These are phyloP conservation scores for Tricholomella constricta DNA, from an alignment of 768 basidiomycete species.

Conservation along the genomic window DNA sequence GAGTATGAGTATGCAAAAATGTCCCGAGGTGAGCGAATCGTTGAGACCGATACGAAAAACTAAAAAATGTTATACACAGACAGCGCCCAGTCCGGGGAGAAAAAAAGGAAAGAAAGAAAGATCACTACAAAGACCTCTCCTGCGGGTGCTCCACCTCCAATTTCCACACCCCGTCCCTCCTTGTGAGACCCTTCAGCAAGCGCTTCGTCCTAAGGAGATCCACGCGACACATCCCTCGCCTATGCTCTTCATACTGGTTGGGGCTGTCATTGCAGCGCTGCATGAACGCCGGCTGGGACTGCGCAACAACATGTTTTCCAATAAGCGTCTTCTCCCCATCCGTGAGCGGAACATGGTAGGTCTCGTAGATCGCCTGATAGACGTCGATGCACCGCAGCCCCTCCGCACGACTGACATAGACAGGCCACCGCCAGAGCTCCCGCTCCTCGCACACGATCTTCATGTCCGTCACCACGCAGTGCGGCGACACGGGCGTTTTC, in stretches of 20 bases:
- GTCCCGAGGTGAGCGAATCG: conserved; percentile 3
- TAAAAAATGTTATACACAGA: conserved; percentile 1
- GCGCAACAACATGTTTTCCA: conserved; percentile 34
- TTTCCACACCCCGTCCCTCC: conserved; percentile 33
- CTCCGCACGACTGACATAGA: conserved; percentile 42
- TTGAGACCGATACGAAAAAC: background rate
- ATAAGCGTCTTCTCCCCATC: conserved; percentile 37
- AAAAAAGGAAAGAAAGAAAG: conserved; percentile 1
- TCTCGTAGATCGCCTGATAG: conserved; percentile 56
- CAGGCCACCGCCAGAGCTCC: conserved; percentile 39
- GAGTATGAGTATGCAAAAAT: background rate
- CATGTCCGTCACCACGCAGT: conserved; percentile 49
- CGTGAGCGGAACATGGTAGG: conserved; percentile 47
- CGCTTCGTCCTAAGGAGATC: conserved; percentile 55
- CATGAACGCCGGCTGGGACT: conserved; percentile 38
- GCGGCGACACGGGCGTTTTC: conserved; percentile 43
- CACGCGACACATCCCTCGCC: conserved; percentile 54
- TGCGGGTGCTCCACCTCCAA: conserved; percentile 21
- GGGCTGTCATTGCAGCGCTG: conserved; percentile 47
- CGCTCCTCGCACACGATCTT: conserved; percentile 44
- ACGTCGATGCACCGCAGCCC: conserved; percentile 60
- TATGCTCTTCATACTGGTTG: conserved; percentile 41
- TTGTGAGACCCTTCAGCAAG: conserved; percentile 54
- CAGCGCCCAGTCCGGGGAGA: no score
- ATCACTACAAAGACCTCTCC: background rate